Percentiles rank a stretch among this genome's conserved stretches.
phyloP scores from a whole-genome alignment of 2,329 filamentous ascomycete genomes.

The Didymella segeticola region DNA sequence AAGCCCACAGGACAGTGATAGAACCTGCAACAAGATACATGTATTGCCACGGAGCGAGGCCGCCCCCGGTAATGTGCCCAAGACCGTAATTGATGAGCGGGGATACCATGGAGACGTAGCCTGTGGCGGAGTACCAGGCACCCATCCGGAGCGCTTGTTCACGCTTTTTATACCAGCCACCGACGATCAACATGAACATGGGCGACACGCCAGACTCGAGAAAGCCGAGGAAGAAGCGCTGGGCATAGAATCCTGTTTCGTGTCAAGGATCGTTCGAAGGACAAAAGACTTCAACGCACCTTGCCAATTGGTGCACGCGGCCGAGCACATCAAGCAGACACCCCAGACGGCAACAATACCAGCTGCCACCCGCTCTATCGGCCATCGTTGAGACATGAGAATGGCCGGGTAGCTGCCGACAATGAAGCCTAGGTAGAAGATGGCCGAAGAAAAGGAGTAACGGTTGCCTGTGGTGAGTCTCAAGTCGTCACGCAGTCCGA shows the following conservation, averaged over 20 bases:
- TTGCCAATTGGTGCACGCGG: constrained; percentile 56
- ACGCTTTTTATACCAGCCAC: constrained; percentile 58
- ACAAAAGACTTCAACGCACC: neutral
- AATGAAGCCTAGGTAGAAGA: constrained; percentile 59
- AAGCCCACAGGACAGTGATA: constrained; percentile 34
- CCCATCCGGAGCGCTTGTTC: constrained; percentile 70
- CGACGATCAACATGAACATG: constrained; percentile 52
- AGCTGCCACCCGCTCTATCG: constrained; percentile 56
- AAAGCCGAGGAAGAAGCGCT: constrained; percentile 61
- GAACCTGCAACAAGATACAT: constrained; percentile 43
- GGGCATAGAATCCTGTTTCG: constrained; percentile 52
- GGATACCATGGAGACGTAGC: constrained; percentile 38
- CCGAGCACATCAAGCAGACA: constrained; percentile 43
- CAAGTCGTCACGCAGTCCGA: constrained; percentile 40
- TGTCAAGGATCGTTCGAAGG: neutral
- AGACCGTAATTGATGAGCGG: constrained; percentile 43
- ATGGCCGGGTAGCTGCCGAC: constrained; percentile 57
- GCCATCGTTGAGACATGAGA: constrained; percentile 54
- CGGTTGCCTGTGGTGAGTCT: constrained; percentile 47
- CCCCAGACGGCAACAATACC: constrained; percentile 54
- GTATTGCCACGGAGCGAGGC: constrained; percentile 37
- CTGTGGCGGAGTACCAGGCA: constrained; percentile 67
- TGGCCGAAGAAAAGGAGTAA: constrained; percentile 54
- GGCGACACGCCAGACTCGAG: constrained; percentile 64
- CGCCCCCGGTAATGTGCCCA: constrained; percentile 35